Percentiles rank a stretch among this genome's conserved stretches.
phyloP scores from a whole-genome alignment of 1,284 basidiomycete species.

The Ustilago vetiveriae region DNA sequence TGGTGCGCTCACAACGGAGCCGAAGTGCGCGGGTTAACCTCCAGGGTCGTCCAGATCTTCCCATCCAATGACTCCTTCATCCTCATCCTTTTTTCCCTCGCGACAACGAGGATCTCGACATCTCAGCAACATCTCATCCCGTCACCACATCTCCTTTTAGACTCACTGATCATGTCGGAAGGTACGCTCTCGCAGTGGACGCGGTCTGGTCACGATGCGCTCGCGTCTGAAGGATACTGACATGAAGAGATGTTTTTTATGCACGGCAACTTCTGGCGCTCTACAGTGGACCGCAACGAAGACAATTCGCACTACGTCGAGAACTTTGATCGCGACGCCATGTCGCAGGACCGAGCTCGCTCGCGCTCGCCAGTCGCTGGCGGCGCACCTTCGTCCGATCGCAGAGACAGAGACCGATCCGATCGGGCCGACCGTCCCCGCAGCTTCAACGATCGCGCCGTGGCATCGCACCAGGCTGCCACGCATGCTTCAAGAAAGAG shows the following conservation, averaged over 20 bases:
- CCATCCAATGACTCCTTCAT: slow-evolving; percentile 6
- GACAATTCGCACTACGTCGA: slow-evolving; percentile 32
- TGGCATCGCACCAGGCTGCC: slow-evolving; percentile 40
- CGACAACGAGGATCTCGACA: neutral
- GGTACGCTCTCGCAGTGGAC: slow-evolving; percentile 6
- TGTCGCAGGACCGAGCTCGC: slow-evolving; percentile 42
- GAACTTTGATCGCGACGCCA: slow-evolving; percentile 38
- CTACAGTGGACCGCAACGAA: slow-evolving; percentile 31
- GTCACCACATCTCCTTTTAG: neutral
- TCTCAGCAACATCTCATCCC: neutral
- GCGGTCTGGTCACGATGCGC: neutral
- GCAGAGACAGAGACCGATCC: slow-evolving; percentile 23
- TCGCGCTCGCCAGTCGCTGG: slow-evolving; percentile 40
- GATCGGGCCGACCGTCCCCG: slow-evolving; percentile 27
- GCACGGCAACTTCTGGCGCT: neutral
- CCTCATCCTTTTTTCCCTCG: neutral
- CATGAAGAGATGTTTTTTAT: no score
- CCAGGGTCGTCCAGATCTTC: neutral
- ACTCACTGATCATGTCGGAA: slow-evolving; percentile 27
- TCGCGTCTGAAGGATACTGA: no score
- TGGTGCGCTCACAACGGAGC: slow-evolving; percentile 7
- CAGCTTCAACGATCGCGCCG: slow-evolving; percentile 30
- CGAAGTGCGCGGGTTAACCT: slow-evolving; percentile 7
- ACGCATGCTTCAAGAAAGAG: slow-evolving; percentile 78
- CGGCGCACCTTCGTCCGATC: slow-evolving; percentile 26